These are phyloP conservation scores for Salix udensis DNA, from an alignment of 345 rosid species.

Conservation along the genomic window DNA sequence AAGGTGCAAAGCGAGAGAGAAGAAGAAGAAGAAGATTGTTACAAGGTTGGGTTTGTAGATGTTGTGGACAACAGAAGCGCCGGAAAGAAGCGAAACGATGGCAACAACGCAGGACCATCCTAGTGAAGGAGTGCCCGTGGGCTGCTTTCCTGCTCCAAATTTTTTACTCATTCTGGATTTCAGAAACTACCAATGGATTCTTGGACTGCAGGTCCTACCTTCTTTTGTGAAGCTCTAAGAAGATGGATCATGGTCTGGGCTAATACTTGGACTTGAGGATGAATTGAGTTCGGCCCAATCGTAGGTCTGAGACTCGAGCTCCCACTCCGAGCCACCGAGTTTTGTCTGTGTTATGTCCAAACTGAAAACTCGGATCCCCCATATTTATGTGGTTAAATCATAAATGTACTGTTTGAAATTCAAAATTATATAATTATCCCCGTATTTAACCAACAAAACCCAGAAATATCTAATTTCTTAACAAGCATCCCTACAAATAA, in stretches of 20 bases:
- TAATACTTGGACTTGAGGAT: background rate
- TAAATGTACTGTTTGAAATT: no score
- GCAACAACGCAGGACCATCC: slow-evolving; percentile 55
- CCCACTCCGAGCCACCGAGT: background rate
- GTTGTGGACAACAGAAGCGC: slow-evolving; percentile 72
- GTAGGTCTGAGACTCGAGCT: background rate
- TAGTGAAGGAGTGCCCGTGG: slow-evolving; percentile 70
- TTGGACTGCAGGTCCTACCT: background rate
- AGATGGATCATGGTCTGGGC: background rate
- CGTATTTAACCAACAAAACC: no score
- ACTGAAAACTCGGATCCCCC: background rate
- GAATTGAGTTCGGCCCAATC: background rate
- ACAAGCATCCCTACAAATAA: no score
- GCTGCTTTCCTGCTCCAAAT: slow-evolving; percentile 47
- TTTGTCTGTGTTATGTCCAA: background rate
- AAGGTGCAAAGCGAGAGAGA: rapidly evolving
- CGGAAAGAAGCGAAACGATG: slow-evolving; percentile 60
- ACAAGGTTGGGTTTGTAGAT: slow-evolving; percentile 64
- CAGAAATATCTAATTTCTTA: no score
- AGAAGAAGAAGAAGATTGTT: background rate
- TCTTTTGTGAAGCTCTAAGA: background rate
- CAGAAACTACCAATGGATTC: background rate
- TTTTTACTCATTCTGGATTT: slow-evolving; percentile 35
- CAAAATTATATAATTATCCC: no score
- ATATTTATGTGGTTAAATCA: no score